Conservation (phyloP, 2,329 filamentous ascomycete species). For the Trichophyton verrucosum region DNA sequence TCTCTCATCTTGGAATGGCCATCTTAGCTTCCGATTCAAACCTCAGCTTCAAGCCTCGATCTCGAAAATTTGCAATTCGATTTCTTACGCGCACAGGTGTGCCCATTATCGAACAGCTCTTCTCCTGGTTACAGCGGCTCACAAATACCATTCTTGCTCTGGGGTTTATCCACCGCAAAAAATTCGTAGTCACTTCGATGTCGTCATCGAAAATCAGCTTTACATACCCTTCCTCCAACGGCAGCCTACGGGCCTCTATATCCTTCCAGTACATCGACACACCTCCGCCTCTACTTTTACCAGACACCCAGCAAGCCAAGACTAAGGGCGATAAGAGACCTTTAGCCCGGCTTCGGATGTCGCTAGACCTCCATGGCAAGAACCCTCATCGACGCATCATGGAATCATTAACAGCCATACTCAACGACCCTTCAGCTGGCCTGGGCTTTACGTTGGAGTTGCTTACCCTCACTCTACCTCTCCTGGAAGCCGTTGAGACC, state of each 20-base stretch:
- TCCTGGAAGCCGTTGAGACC: conserved; percentile 27
- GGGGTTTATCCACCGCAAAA: conserved; percentile 24
- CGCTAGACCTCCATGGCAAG: conserved; percentile 23
- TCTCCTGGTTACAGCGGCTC: conserved; percentile 28
- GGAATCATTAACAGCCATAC: conserved; percentile 25
- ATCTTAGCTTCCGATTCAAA: conserved; percentile 21
- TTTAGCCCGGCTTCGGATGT: conserved; percentile 14
- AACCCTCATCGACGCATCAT: conserved; percentile 32
- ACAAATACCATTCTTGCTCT: conserved; percentile 27
- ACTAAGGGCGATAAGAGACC: not conserved
- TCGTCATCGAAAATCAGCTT: conserved; percentile 27
- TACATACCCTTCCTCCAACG: conserved; percentile 20
- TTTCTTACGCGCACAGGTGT: conserved; percentile 26
- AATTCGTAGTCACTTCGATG: conserved; percentile 22
- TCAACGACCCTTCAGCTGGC: conserved; percentile 24
- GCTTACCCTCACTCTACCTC: conserved; percentile 26
- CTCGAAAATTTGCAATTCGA: conserved; percentile 28
- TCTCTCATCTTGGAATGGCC: conserved; percentile 19
- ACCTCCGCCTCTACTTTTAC: not conserved
- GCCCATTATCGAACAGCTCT: conserved; percentile 24
- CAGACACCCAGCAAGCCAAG: not conserved
- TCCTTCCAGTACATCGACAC: conserved; percentile 19
- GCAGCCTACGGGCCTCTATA: conserved; percentile 22
- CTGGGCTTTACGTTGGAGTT: conserved; percentile 22
- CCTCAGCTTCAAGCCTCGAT: conserved; percentile 24